Base-by-base conservation (phyloP, 768 basidiomycete species). In the Suillus occidentalis region DNA sequence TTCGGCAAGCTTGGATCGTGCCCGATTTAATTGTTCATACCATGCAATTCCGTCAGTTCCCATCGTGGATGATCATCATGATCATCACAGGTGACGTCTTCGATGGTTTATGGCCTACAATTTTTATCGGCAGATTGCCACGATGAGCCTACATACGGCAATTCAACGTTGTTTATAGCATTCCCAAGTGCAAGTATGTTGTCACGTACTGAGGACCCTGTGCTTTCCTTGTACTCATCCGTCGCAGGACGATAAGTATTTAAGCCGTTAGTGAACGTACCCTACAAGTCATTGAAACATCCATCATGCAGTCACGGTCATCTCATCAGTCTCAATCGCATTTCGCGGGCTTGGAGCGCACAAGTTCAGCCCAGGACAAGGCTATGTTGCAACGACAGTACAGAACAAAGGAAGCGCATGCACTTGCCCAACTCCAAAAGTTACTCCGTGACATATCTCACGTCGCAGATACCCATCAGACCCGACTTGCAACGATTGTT, bases 301-400 rank as follows among this genome's bases (percentile, higher is more conserved):
- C 40, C 16, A 12, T 20, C 40, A 59, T 59, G 18, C 18, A 59
- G 1, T 42, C 58, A 20, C 18, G 42, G 1, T 42, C 58, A 20
- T 42, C 40, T 20, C 25, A 59, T 13, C 58, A 59, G 28, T 18
- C 40, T 59, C 58, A 31, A 42, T 28, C 20, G 25, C 7, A 59
- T 13, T 20, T 18, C 8, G 25, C 22, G 3, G 18, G 28, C 25
- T 42, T 20, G 3, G 58, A 28, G 12, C 12, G 40, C 28, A 10
- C 25, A 20, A 59, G 25, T 7, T 3, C 25, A 59, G 28, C 40
- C 13, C 58, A 42, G 18, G 18, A 59, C 40, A 59, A 59, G 40
- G 58, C 58, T 25, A 42, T 7, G 40, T 59, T 59, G 9, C 58
- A 59, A 59, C 58, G 28, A 40, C 40, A 59, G 40, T 42, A 59